phyloP scores from a whole-genome alignment of 352 stramenopile genomes.

The Aphanomyces euteiches region DNA sequence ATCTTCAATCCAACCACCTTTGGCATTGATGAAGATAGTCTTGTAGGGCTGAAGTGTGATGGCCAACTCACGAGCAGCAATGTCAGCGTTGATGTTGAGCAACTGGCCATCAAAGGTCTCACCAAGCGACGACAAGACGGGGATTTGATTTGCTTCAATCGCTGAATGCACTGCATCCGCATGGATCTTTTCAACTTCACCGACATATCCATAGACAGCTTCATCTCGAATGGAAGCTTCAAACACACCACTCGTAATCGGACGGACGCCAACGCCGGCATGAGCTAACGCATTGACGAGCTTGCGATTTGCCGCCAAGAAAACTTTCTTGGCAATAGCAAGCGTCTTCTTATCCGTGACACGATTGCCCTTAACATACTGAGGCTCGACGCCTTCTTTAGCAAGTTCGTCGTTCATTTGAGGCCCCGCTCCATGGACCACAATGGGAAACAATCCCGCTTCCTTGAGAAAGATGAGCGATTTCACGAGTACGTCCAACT shows the following conservation, averaged over 20 bases:
- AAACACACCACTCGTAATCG: conserved; percentile 85
- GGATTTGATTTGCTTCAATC: conserved; percentile 69
- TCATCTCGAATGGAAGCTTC: conserved; percentile 76
- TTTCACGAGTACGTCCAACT: conserved; percentile 79
- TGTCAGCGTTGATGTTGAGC: conserved; percentile 88
- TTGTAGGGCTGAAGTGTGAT: conserved; percentile 80
- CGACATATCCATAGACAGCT: conserved; percentile 81
- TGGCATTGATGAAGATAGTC: conserved; percentile 87
- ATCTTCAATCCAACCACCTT: conserved; percentile 84
- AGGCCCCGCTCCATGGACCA: conserved; percentile 84
- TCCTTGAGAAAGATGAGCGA: conserved; percentile 82
- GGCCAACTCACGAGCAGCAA: conserved; percentile 72
- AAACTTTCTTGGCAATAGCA: conserved; percentile 82
- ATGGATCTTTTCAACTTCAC: conserved; percentile 75
- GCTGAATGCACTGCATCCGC: conserved; percentile 60
- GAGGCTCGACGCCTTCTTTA: conserved; percentile 71
- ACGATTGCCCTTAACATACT: conserved; percentile 85
- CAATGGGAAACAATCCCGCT: conserved; percentile 76
- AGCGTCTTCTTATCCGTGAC: conserved; percentile 86
- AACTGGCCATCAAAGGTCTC: conserved; percentile 69
- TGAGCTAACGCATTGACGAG: conserved; percentile 69
- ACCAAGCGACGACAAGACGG: conserved; percentile 80
- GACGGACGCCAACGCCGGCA: conserved; percentile 59
- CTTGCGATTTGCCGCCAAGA: conserved; percentile 76
- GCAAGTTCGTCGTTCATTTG: conserved; percentile 87